phyloP scores from a whole-genome alignment of 2,329 filamentous ascomycete species.

The Arthrobotrys megalospora region DNA sequence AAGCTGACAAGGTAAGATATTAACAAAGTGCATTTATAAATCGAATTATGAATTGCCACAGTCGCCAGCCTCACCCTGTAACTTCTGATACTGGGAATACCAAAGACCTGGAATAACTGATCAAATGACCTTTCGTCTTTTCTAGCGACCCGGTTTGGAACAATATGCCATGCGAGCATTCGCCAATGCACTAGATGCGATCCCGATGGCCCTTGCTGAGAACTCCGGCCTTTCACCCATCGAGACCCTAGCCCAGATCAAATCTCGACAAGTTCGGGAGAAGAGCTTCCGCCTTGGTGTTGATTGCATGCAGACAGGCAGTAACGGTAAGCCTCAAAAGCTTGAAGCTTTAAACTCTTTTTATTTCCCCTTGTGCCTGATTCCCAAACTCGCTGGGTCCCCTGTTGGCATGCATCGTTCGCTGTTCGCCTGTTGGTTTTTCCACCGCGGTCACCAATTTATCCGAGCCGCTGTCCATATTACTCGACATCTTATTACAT shows the following conservation, averaged over 20 bases:
- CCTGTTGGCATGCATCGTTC: slow-evolving; percentile 41
- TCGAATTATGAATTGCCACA: slow-evolving; percentile 42
- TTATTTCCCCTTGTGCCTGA: slow-evolving; percentile 56
- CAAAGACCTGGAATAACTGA: slow-evolving; percentile 60
- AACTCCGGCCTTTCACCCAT: slow-evolving; percentile 97
- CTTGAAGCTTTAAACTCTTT: slow-evolving; percentile 31
- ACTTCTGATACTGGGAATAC: slow-evolving; percentile 48
- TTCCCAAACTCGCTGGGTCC: slow-evolving; percentile 43
- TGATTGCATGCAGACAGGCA: slow-evolving; percentile 96
- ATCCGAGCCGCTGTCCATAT: slow-evolving; percentile 61
- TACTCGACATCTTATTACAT: slow-evolving; percentile 57
- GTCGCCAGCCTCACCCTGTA: slow-evolving; percentile 24
- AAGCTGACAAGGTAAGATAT: slow-evolving; percentile 79
- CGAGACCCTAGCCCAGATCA: slow-evolving; percentile 92
- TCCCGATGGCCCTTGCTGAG: slow-evolving; percentile 96
- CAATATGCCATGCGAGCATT: slow-evolving; percentile 99
- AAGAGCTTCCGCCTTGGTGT: slow-evolving; percentile 85
- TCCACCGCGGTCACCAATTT: slow-evolving; percentile 53
- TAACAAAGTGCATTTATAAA: slow-evolving; percentile 34
- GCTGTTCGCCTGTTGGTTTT: slow-evolving; percentile 60
- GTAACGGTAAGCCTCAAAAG: slow-evolving; percentile 76
- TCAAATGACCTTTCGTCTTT: slow-evolving; percentile 53
- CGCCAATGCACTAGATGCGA: slow-evolving; percentile 89
- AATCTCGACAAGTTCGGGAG: slow-evolving; percentile 95
- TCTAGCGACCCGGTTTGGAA: slow-evolving; percentile 89